These are phyloP conservation scores for Nicotiana undulata DNA, from an alignment of 257 asterid genomes.

Conservation along the genomic window DNA sequence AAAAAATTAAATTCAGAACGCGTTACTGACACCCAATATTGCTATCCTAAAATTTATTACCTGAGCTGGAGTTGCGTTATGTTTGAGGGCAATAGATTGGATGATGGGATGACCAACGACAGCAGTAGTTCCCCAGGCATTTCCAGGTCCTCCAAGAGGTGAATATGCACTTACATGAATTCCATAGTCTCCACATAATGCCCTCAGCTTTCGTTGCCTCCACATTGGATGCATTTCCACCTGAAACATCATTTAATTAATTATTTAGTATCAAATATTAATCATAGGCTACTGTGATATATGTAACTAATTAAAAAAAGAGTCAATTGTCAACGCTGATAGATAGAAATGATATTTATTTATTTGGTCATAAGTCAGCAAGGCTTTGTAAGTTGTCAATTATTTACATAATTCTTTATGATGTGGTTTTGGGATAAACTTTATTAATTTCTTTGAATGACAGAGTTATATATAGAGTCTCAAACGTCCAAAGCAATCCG, in stretches of 20 bases:
- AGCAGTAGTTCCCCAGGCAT: slow-evolving; percentile 75
- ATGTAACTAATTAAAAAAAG: neutral
- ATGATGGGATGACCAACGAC: slow-evolving; percentile 51
- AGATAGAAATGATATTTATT: neutral
- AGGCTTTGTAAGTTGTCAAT: neutral
- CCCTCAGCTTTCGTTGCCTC: slow-evolving; percentile 65
- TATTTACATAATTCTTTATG: neutral
- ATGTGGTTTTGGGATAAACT: neutral
- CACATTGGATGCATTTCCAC: slow-evolving; percentile 97
- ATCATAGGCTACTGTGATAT: neutral
- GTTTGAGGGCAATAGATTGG: slow-evolving; percentile 51
- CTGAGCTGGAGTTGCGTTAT: slow-evolving; percentile 70
- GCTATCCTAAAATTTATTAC: slow-evolving; percentile 5
- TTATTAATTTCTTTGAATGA: neutral
- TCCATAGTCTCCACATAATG: slow-evolving; percentile 34
- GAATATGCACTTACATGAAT: slow-evolving; percentile 80
- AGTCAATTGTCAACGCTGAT: neutral
- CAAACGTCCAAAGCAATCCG: neutral
- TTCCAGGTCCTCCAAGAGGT: slow-evolving; percentile 80
- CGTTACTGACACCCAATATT: too few relatives aligned
- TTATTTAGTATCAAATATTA: neutral
- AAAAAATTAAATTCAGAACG: too few relatives aligned
- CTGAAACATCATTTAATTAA: slow-evolving; percentile 15
- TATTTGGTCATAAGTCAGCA: neutral
- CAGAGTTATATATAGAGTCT: neutral